Conservation (phyloP, 23 red algal species). For the Gracilariopsis chorda region DNA sequence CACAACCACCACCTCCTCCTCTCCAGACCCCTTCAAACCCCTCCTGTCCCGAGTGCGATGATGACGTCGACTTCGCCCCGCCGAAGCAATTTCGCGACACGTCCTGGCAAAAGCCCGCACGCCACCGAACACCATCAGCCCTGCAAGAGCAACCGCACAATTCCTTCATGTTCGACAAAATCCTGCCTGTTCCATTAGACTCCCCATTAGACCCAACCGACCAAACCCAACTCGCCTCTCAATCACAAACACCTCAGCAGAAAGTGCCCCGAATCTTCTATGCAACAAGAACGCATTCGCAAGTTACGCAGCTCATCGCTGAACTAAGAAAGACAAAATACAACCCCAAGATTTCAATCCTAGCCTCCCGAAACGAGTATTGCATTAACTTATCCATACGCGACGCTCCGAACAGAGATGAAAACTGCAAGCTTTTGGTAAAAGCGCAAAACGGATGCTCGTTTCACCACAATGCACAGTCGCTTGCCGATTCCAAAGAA, state of each 20-base stretch:
- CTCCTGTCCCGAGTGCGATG: neutral
- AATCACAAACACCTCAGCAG: neutral
- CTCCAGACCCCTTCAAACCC: neutral
- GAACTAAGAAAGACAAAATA: constrained; percentile 82
- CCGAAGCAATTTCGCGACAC: constrained; percentile 24
- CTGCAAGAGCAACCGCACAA: constrained; percentile 3
- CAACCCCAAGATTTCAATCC: constrained; percentile 51
- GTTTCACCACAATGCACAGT: neutral
- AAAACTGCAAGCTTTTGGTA: constrained; percentile 1
- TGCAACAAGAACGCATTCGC: constrained; percentile 90
- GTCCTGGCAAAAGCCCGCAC: constrained; percentile 14
- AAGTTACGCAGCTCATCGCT: constrained; percentile 79
- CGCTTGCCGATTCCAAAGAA: neutral
- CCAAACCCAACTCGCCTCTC: neutral
- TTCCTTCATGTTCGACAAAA: constrained; percentile 23
- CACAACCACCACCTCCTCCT: neutral
- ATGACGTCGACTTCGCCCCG: constrained; percentile 29
- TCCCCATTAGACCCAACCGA: neutral
- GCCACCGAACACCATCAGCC: neutral
- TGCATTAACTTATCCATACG: constrained; percentile 77
- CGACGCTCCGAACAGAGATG: constrained; percentile 11
- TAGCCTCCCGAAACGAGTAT: constrained; percentile 84
- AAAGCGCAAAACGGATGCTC: neutral
- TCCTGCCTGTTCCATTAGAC: neutral
- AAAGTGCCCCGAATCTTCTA: constrained; percentile 87